Percentiles rank a stretch among this genome's conserved stretches.
These are phyloP conservation scores for Suillus placidus DNA, from an alignment of 768 basidiomycete genomes.

Conservation along the genomic window DNA sequence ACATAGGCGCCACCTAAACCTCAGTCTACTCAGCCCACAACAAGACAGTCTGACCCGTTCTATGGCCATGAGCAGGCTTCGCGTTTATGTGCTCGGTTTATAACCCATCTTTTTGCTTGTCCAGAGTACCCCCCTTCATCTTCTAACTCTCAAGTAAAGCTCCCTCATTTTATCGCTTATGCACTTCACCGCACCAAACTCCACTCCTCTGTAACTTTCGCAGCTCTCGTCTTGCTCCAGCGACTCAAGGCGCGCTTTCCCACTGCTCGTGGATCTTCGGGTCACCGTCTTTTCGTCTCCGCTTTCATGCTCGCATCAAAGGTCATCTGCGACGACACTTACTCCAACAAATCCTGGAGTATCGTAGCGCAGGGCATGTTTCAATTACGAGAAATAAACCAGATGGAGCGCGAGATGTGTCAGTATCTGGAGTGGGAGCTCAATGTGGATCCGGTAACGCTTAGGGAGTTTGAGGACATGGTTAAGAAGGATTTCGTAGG, in stretches of 20 bases:
- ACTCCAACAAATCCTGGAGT: slow-evolving; percentile 91
- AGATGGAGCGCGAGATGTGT: slow-evolving; percentile 82
- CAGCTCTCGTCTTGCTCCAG: slow-evolving; percentile 51
- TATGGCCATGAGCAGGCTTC: slow-evolving; percentile 75
- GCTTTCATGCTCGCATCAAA: slow-evolving; percentile 76
- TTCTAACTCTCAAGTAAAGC: slow-evolving; percentile 32
- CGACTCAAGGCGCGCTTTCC: slow-evolving; percentile 74
- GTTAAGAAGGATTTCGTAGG: slow-evolving; percentile 64
- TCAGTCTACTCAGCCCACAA: slow-evolving; percentile 31
- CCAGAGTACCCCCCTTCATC: slow-evolving; percentile 71
- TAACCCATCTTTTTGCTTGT: slow-evolving; percentile 84
- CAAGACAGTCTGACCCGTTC: slow-evolving; percentile 30
- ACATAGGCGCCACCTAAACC: slow-evolving; percentile 32
- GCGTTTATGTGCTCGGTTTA: slow-evolving; percentile 73
- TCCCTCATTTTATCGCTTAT: slow-evolving; percentile 69
- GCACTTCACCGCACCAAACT: slow-evolving; percentile 69
- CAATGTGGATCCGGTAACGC: slow-evolving; percentile 66
- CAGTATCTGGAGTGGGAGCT: slow-evolving; percentile 93
- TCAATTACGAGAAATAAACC: slow-evolving; percentile 72
- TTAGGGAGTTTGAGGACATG: slow-evolving; percentile 61
- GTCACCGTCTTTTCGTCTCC: slow-evolving; percentile 71
- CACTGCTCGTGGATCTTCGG: slow-evolving; percentile 74
- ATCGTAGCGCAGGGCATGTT: slow-evolving; percentile 92
- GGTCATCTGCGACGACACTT: slow-evolving; percentile 93
- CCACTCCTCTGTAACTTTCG: slow-evolving; percentile 50